Percentiles rank a stretch among this genome's conserved stretches.
Evolutionary conservation across 2,329 filamentous ascomycete genomes (phyloP).

Genomic region (Penicillium italicum): DNA sequence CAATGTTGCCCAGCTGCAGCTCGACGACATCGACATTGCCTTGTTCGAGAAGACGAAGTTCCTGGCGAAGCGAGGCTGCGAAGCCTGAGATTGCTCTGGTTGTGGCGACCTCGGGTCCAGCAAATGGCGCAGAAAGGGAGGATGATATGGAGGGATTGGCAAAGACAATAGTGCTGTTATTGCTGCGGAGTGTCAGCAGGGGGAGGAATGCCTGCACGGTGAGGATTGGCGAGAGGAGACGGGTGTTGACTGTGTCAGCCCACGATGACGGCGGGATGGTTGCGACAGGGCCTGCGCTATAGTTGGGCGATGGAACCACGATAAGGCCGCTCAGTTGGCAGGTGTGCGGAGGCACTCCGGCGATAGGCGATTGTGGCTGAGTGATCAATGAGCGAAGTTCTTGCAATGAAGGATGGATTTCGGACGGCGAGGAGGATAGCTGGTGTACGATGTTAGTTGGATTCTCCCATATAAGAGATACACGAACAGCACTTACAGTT

Average conservation of each 20-base stretch:
- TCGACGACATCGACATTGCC: constrained; percentile 71
- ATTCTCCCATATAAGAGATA: neutral
- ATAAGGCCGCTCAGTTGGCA: constrained; percentile 76
- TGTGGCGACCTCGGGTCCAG: constrained; percentile 78
- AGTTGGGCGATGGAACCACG: constrained; percentile 73
- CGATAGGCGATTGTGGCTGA: constrained; percentile 70
- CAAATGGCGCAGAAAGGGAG: constrained; percentile 43
- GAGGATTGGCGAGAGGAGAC: constrained; percentile 83
- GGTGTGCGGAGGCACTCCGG: constrained; percentile 70
- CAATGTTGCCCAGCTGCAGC: constrained; percentile 86
- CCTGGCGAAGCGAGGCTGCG: constrained; percentile 72
- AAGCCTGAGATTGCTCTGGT: constrained; percentile 84
- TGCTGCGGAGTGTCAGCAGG: constrained; percentile 61
- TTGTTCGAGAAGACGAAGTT: constrained; percentile 66
- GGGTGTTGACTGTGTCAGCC: constrained; percentile 87
- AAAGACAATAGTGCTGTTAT: constrained; percentile 46
- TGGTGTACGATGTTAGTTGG: constrained; percentile 33
- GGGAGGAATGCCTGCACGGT: constrained; percentile 87
- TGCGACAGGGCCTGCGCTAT: constrained; percentile 78
- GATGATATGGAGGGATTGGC: constrained; percentile 46
- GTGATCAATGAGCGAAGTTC: constrained; percentile 69
- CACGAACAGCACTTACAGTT: constrained; percentile 26
- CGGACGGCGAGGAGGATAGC: constrained; percentile 57
- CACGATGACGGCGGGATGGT: constrained; percentile 80
- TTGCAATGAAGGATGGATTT: constrained; percentile 63